A percentile compares a stretch with the other conserved stretches of the same genome.
phyloP scores from a whole-genome alignment of 2,329 filamentous ascomycete genomes.

The Arachnomyces sp. region DNA sequence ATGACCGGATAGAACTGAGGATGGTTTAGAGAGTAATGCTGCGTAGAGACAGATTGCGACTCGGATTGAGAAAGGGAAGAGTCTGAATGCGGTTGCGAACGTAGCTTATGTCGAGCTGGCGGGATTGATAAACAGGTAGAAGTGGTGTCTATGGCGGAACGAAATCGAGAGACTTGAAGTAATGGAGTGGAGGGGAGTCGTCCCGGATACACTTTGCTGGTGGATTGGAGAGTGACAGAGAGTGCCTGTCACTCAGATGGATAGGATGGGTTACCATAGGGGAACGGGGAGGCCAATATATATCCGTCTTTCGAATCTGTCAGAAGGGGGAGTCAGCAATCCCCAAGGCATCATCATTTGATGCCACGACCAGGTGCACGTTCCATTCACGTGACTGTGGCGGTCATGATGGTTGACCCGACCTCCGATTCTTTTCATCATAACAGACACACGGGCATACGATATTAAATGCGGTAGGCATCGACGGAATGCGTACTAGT shows the following conservation, averaged over 20 bases:
- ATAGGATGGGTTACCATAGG: too few species aligned
- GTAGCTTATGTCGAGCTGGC: conserved; percentile 1
- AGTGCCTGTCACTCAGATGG: conserved; percentile 17
- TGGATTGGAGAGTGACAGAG: conserved; percentile 15
- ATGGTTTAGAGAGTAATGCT: neutral
- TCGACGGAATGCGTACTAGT: too few species aligned
- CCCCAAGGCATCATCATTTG: too few species aligned
- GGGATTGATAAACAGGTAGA: neutral
- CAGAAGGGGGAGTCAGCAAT: conserved; percentile 6
- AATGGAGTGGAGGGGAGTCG: conserved; percentile 17
- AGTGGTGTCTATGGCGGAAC: conserved; percentile 16
- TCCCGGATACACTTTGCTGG: conserved; percentile 22
- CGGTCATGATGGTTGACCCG: too few species aligned
- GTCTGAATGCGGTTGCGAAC: conserved; percentile 8
- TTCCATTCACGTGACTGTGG: too few species aligned
- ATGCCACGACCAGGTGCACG: too few species aligned
- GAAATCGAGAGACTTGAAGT: conserved; percentile 19
- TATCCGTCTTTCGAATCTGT: neutral
- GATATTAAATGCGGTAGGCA: too few species aligned
- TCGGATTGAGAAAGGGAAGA: conserved; percentile 9
- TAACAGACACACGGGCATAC: too few species aligned
- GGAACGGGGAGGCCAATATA: conserved; percentile 1
- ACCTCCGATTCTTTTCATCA: too few species aligned
- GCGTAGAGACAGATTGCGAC: conserved; percentile 1
- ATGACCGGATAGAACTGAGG: conserved; percentile 9